These are phyloP conservation scores for Tubosaeta sp. DNA, from an alignment of 768 basidiomycete genomes.

Conservation along the genomic window DNA sequence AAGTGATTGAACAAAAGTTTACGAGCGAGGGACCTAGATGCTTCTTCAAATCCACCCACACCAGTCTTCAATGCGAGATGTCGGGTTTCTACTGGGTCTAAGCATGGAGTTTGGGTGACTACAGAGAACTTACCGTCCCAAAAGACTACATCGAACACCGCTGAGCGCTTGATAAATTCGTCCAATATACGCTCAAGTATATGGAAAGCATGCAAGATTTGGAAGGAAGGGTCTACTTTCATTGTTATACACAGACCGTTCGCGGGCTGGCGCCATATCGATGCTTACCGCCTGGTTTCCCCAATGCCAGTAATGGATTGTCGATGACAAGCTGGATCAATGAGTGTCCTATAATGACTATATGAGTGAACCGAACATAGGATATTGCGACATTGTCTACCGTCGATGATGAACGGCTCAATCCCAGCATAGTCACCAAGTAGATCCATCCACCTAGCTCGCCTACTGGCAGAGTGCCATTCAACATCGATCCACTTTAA, in stretches of 20 bases:
- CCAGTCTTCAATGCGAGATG: slow-evolving; percentile 42
- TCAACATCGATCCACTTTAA: slow-evolving; percentile 30
- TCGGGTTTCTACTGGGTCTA: slow-evolving; percentile 35
- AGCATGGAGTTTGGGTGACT: not conserved
- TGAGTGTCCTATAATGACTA: slow-evolving; percentile 50
- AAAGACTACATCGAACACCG: slow-evolving; percentile 61
- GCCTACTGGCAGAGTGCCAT: slow-evolving; percentile 40
- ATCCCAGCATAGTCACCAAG: slow-evolving; percentile 67
- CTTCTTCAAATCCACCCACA: slow-evolving; percentile 29
- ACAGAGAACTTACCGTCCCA: slow-evolving; percentile 42
- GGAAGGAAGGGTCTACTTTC: slow-evolving; percentile 48
- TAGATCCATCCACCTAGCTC: slow-evolving; percentile 62
- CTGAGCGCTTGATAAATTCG: slow-evolving; percentile 46
- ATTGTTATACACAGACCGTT: not conserved
- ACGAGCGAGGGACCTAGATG: slow-evolving; percentile 52
- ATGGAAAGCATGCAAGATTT: slow-evolving; percentile 58
- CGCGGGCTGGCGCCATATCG: not conserved
- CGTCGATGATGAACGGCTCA: slow-evolving; percentile 64
- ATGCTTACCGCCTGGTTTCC: slow-evolving; percentile 38
- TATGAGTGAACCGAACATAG: slow-evolving; percentile 1
- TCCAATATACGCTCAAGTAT: slow-evolving; percentile 48
- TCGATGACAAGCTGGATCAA: slow-evolving; percentile 55
- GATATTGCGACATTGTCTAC: slow-evolving; percentile 28
- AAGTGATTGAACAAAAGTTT: slow-evolving; percentile 50
- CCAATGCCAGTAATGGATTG: slow-evolving; percentile 58